Base-by-base conservation (phyloP, 2,329 filamentous ascomycete genomes). In the Didymosphaeria variabile region DNA sequence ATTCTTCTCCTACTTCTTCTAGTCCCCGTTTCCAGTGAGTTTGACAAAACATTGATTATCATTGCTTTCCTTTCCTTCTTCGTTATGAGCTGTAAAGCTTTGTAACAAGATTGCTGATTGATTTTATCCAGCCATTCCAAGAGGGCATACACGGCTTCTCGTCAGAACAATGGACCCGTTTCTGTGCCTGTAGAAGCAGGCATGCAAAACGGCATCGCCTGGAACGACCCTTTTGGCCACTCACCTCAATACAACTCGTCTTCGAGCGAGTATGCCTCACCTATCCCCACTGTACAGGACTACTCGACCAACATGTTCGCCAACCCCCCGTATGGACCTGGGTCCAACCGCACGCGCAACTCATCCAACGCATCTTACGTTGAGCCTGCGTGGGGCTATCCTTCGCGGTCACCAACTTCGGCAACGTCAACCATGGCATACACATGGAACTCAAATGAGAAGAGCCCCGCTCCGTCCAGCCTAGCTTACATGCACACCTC, bases 281-380 rank as follows among this genome's bases (percentile, higher is more conserved):
- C 76, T 2, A 70, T 71, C 21, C 71, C 66, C 10, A 62, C 57
- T 34, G 62, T 62, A 2, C 64, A 63, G 21, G 74, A 75, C 50
- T 77, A 73, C 50, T 34, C 52, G 10, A 45, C 59, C 5, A 71
- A 72, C 44, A 67, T 73, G 45, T 77, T 73, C 44, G 67, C 71
- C n/a, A 70, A 68, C 23, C 66, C 67, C 13, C 68, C 72, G 5
- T 77, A 75, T 40, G 68, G 67, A 21, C 45, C 67, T 21, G 63
- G 63, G 9, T 40, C 67, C 4, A 70, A 64, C 38, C 76, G 76
- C 57, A 76, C 76, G 42, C 76, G 76, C 59, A 75, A 75, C 15
- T 70, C 74, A 6, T 79, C 77, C 4, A 76, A 77, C 45, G 77
- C 75, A 7, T 79, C 77, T 1, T 72, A 72, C 47, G 68, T 73